Evolutionary conservation across 2,329 filamentous ascomycete species (phyloP).

Genomic region (Tothia fuscella): DNA sequence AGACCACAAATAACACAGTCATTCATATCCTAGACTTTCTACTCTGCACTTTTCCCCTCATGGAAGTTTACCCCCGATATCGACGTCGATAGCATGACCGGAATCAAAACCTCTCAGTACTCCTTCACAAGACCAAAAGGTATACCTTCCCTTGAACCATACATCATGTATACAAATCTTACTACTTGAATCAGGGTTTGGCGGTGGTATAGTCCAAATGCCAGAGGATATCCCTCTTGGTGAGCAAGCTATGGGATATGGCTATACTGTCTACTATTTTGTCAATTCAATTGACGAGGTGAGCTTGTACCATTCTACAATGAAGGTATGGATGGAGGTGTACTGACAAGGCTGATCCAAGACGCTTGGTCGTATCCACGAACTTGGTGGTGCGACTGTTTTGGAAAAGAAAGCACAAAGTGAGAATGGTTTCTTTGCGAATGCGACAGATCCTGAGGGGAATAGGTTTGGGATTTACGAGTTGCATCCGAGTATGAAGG

Average conservation of each 20-base stretch:
- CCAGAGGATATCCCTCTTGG: neutral
- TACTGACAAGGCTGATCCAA: neutral
- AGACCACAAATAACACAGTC: neutral
- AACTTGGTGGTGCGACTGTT: neutral
- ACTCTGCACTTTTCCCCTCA: neutral
- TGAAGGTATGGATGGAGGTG: neutral
- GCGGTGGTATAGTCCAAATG: slow-evolving; percentile 1
- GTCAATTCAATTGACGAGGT: slow-evolving; percentile 1
- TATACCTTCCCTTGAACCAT: neutral
- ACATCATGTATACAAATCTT: neutral
- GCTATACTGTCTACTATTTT: neutral
- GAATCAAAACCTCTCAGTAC: neutral
- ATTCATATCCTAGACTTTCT: neutral
- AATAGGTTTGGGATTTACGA: neutral
- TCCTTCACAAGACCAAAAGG: neutral
- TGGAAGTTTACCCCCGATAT: neutral
- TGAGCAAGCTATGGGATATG: neutral
- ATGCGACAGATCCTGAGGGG: neutral
- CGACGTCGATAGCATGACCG: neutral
- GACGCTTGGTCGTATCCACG: neutral
- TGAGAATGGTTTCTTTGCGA: neutral
- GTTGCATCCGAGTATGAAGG: too few relatives aligned
- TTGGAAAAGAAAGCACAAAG: neutral
- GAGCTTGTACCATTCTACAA: neutral
- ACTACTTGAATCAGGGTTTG: too few relatives aligned